A percentile compares a stretch with the other conserved stretches of the same genome.
phyloP scores from a whole-genome alignment of 2,329 filamentous ascomycete species.

The Diplocarpon rosae region DNA sequence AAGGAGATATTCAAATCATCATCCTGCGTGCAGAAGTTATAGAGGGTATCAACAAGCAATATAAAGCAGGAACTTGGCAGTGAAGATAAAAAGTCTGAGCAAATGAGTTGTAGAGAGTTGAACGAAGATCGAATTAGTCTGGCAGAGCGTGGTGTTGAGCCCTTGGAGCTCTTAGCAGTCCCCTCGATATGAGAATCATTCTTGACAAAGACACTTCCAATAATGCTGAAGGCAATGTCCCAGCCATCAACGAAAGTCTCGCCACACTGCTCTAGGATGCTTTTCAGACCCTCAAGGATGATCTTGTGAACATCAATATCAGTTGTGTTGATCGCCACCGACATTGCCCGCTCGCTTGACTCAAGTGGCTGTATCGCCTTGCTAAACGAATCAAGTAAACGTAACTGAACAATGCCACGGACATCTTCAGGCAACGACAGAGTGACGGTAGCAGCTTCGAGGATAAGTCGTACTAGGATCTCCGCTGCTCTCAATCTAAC shows the following conservation, averaged over 20 bases:
- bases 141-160: constrained; percentile 45
- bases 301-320: constrained; percentile 74
- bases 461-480: constrained; percentile 46
- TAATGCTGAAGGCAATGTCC: constrained; percentile 75
- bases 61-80: constrained; percentile 61
- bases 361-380: constrained; percentile 50
- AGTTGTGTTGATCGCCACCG: constrained; percentile 47
- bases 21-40: constrained; percentile 78
- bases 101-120: constrained; percentile 79
- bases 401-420: constrained; percentile 55
- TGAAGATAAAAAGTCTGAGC: constrained; percentile 81
- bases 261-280: constrained; percentile 76
- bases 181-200: constrained; percentile 17
- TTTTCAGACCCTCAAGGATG: constrained; percentile 68
- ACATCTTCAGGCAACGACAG: constrained; percentile 38
- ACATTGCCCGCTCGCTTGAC: constrained; percentile 38
- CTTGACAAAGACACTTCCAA: constrained; percentile 65
- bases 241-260: constrained; percentile 76
- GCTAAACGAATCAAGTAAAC: constrained; percentile 56
- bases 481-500: constrained; percentile 52
- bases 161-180: constrained; percentile 12
- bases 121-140: constrained; percentile 80
- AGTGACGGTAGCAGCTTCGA: constrained; percentile 48
- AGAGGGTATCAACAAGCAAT: constrained; percentile 74
- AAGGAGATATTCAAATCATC: constrained; percentile 93